A percentile compares a stretch with the other conserved stretches of the same genome.
These are phyloP conservation scores for Calendula officinalis DNA, from an alignment of 129 eudicot species.

Conservation along the genomic window DNA sequence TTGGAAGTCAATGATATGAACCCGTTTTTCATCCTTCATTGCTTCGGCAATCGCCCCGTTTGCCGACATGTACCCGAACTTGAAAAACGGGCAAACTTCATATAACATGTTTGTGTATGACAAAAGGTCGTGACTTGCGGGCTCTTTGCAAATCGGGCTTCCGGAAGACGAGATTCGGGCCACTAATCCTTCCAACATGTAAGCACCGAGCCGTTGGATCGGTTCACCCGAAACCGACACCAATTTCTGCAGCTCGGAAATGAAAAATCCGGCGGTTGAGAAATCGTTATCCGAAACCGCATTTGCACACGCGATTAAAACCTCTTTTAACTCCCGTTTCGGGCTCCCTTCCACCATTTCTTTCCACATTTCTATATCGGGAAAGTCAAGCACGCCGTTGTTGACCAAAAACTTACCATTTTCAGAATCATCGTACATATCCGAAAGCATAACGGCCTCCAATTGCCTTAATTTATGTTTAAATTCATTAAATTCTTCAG, in stretches of 20 bases:
- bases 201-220: conserved; percentile 72
- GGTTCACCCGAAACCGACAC: conserved; percentile 89
- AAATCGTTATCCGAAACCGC: conserved; percentile 55
- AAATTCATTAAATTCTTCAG: conserved; percentile 50
- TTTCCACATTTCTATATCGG: conserved; percentile 72
- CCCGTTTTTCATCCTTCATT: conserved; percentile 57
- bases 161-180: conserved; percentile 64
- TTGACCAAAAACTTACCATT: conserved; percentile 28
- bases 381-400: conserved; percentile 30
- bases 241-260: conserved; percentile 61
- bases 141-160: conserved; percentile 50
- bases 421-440: conserved; percentile 39
- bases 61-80: conserved; percentile 89
- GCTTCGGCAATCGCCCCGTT: conserved; percentile 89
- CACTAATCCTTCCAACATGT: conserved; percentile 80
- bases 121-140: conserved; percentile 50
- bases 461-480: conserved; percentile 63
- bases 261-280: conserved; percentile 42
- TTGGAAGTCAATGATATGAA: conserved; percentile 74
- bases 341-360: conserved; percentile 64
- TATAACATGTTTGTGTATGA: conserved; percentile 64
- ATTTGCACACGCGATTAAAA: conserved; percentile 58
- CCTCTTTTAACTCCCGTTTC: conserved; percentile 58
- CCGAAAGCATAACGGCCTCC: conserved; percentile 66
- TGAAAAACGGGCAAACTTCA: conserved; percentile 72